These are phyloP conservation scores for Linderniella brevidens DNA, from an alignment of 257 asterid genomes.

Conservation along the genomic window DNA sequence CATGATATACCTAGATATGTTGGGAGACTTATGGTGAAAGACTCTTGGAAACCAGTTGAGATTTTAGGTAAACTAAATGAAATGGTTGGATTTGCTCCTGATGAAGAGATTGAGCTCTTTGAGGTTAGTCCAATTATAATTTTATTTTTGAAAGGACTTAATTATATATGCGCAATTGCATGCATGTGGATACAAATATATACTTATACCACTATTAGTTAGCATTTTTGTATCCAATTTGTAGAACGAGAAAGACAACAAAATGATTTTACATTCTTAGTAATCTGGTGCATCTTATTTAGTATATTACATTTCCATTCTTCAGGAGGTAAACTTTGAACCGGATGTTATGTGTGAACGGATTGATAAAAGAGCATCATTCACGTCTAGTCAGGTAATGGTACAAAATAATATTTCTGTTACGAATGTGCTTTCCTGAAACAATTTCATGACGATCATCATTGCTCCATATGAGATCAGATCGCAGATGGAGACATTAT, in stretches of 20 bases:
- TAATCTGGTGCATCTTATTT: too few species aligned
- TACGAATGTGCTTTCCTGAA: neutral
- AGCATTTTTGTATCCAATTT: slow-evolving; percentile 3
- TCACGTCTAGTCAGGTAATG: slow-evolving; percentile 63
- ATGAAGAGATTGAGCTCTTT: slow-evolving; percentile 63
- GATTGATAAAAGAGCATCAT: slow-evolving; percentile 60
- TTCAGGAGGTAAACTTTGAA: neutral
- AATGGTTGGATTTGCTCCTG: slow-evolving; percentile 84
- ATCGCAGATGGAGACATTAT: slow-evolving; percentile 93
- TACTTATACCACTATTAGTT: too few species aligned
- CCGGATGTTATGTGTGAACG: slow-evolving; percentile 91
- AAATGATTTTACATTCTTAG: neutral
- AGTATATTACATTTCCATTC: slow-evolving; percentile 1
- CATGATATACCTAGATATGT: slow-evolving; percentile 19
- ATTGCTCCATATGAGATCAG: slow-evolving; percentile 18
- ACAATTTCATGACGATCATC: neutral
- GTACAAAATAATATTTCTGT: neutral
- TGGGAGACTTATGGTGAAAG: slow-evolving; percentile 63
- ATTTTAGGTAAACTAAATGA: slow-evolving; percentile 51
- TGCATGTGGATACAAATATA: too few species aligned
- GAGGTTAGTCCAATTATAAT: slow-evolving; percentile 28
- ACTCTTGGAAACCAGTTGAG: slow-evolving; percentile 59
- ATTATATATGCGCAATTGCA: too few species aligned
- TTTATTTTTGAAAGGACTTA: neutral
- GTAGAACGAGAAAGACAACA: too few species aligned